Base-by-base conservation (phyloP, 805 yeast species). In the Pichia membranifaciens region DNA sequence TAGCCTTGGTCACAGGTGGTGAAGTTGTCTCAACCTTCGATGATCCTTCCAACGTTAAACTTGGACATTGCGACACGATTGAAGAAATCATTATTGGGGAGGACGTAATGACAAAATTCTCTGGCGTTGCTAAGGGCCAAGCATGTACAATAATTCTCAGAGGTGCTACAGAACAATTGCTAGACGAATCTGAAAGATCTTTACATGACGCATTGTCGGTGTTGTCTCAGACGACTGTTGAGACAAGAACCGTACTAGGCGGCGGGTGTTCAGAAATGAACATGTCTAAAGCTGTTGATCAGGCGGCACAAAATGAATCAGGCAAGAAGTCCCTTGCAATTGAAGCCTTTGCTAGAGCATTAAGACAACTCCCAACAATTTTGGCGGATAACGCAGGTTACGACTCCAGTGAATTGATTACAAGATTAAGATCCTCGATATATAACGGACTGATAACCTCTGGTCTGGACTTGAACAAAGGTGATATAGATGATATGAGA, bases 131-230 rank as follows among this genome's bases (percentile, higher is more conserved):
- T 45, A 90, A 90, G 15, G 96, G 96, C 51, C 87, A 87, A 67
- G 98, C 98, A 5, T 93, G 99, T 73, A 89, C 97, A 2, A 81
- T 93, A 58, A 96, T 93, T 22, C 71, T 93, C 56, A 79, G 99
- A 65, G 99, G 99, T 55, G 98, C 99, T 54, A 96, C 98, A 21
- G 97, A 91, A 60, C 99, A 93, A 73, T 95, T 93, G 35, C 83
- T 93, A 61, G 96, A 96, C 47, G 99, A 93, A 72, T 96, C 95
- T 22, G 99, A 93, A 67, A 80, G 99, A 69, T 91, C 97, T 0
- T 72, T 93, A 50, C 99, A 93, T 61, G 99, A 93, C 68, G 98
- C 99, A 2, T 74, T 93, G 52, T 87, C 96, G 2, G 99, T 93
- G 12, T 74, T 93, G 46, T 87, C 96, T 1, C 98, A 93, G 68